These are phyloP conservation scores for Metarhizium sp. DNA, from an alignment of 2,329 filamentous ascomycete genomes.

Conservation along the genomic window DNA sequence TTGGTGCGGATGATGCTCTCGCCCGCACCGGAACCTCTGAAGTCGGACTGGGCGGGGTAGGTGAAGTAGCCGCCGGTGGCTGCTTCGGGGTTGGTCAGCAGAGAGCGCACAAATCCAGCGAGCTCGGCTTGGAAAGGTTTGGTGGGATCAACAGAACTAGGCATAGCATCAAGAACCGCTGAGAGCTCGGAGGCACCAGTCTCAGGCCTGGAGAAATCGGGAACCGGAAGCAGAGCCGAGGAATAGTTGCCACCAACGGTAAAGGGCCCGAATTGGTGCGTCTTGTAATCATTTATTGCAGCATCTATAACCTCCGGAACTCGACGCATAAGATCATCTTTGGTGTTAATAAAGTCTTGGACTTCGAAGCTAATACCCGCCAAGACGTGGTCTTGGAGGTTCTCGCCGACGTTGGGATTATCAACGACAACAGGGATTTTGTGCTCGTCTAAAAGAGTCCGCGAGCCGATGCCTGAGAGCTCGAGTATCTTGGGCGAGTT, in stretches of 20 bases:
- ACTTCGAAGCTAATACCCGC: background rate
- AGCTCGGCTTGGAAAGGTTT: background rate
- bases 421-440: background rate
- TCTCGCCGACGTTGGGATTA: background rate
- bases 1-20: too few relatives aligned
- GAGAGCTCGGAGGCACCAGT: background rate
- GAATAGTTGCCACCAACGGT: background rate
- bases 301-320: background rate
- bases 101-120: background rate
- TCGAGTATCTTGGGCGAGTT: too few relatives aligned
- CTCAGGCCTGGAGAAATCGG: background rate
- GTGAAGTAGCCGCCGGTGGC: too few relatives aligned
- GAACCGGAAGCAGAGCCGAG: background rate
- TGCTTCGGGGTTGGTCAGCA: background rate
- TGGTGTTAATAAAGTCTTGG: background rate
- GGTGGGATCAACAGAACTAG: background rate
- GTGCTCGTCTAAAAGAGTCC: too few relatives aligned
- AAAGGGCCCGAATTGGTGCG: background rate
- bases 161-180: background rate
- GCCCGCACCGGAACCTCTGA: too few relatives aligned
- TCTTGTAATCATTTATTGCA: background rate
- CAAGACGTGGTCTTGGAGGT: background rate
- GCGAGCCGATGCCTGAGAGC: too few relatives aligned
- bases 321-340: background rate
- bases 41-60: too few relatives aligned